These are phyloP conservation scores for Selaginella tamariscina DNA, from an alignment of 75 land plant species.

Conservation along the genomic window DNA sequence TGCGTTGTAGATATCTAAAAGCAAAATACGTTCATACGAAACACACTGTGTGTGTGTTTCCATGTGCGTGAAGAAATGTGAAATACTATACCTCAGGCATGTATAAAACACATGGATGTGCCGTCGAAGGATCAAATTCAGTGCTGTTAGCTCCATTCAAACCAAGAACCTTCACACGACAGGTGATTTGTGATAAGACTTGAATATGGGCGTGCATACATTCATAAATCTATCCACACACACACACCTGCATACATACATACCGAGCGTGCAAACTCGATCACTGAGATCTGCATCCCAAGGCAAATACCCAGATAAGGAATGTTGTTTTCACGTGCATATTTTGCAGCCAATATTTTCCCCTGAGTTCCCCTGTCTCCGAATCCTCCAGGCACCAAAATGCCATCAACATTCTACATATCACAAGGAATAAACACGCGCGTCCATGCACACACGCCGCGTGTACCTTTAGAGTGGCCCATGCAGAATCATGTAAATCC, in stretches of 20 bases:
- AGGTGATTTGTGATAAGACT: background rate
- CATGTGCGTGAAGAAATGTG: too few species aligned
- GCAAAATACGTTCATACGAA: background rate
- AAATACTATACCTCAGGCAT: conserved; percentile 99
- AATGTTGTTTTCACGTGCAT: conserved; percentile 75
- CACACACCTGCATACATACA: too few species aligned
- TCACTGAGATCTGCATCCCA: conserved; percentile 95
- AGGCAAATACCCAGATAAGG: conserved; percentile 96
- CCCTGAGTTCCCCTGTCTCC: conserved; percentile 91
- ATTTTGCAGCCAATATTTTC: conserved; percentile 88
- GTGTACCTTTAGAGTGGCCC: conserved; percentile 61
- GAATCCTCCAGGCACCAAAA: conserved; percentile 94
- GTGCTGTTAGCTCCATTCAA: conserved; percentile 66
- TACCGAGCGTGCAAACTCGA: conserved; percentile 75
- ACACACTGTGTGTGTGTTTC: background rate
- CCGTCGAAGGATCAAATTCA: conserved; percentile 63
- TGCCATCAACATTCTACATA: conserved; percentile 48
- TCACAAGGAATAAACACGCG: background rate
- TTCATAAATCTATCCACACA: too few species aligned
- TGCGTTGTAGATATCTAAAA: conserved; percentile 82
- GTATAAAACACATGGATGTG: conserved; percentile 68
- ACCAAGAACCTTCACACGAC: conserved; percentile 86
- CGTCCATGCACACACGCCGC: background rate
- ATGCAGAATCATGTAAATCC: conserved; percentile 71
- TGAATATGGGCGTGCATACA: background rate